Evolutionary conservation across 2,329 filamentous ascomycete species (phyloP).

Genomic region (Colletotrichum sp.): DNA sequence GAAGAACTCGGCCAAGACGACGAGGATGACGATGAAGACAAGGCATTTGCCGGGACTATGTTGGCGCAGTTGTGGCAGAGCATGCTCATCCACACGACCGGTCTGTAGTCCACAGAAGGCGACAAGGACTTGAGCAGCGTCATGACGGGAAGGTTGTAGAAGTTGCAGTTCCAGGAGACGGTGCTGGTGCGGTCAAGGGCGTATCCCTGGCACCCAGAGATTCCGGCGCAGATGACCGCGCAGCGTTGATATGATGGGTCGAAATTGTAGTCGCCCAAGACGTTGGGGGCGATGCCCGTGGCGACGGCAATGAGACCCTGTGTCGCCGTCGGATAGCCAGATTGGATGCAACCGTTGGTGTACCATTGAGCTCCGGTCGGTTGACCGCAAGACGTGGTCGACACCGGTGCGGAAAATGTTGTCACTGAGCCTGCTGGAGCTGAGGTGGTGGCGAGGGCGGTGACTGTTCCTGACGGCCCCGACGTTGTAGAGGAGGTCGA

Average conservation of each 20-base stretch:
- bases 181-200: slow-evolving; percentile 1
- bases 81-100: slow-evolving; percentile 3
- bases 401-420: background rate
- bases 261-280: background rate
- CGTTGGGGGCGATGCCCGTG: background rate
- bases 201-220: background rate
- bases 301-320: background rate
- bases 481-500: background rate
- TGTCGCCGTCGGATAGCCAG: background rate
- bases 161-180: background rate
- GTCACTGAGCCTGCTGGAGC: background rate
- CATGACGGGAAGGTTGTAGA: background rate
- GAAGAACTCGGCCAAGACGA: background rate
- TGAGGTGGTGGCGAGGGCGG: background rate
- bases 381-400: background rate
- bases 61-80: background rate
- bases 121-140: background rate
- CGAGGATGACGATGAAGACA: background rate
- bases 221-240: background rate
- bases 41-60: background rate
- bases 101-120: background rate
- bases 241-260: slow-evolving; percentile 4
- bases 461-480: background rate
- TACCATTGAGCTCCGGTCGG: background rate
- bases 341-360: slow-evolving; percentile 7